Base-by-base conservation (phyloP, 1,284 basidiomycete genomes). In the Rhodofomes roseus region DNA sequence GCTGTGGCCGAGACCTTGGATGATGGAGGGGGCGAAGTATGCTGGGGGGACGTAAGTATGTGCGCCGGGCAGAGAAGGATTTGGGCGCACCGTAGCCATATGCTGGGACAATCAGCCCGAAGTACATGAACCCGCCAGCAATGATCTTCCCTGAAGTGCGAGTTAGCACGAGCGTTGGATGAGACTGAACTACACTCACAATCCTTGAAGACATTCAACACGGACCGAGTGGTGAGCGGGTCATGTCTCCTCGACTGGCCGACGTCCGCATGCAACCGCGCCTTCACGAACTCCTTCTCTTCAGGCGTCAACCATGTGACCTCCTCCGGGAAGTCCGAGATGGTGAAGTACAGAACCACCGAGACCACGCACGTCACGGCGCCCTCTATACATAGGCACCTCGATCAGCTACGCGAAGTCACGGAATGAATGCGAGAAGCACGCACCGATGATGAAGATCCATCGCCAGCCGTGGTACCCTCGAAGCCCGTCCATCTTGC, bases 381-480 rank as follows among this genome's bases (percentile, higher is more conserved):
- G 11, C 76, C 77, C 68, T 79, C 71, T 71, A 22, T 20, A 5
- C 31, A 34, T 71, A 27, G 7, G 3, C 22, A 31, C 43, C 48
- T 31, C 16, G 31, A 60, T 56, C 60, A 52, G 43, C 12, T n/a
- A 43, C 37, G 1, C 25, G 34, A 25, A 36, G 18, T 20, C 14
- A 46, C 20, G 12, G 43, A 39, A 36, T 27, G 16, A 27, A 55
- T n/a, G 20, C 18, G 18, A 44, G 73, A 62, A 55, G 71, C 71
- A 63, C 77, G 67, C 56, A 79, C 77, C 77, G 2, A 79, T 68
- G 29, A 79, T 74, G 66, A 78, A 73, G 18, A 79, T 69, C 77
- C 77, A 79, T 36, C 72, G 61, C 73, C 73, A 75, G 34, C 71
- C 72, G 7, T 58, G 65, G 48, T 68, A 72, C 31, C 72, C 72